Percentiles rank a stretch among this genome's conserved stretches.
These are phyloP conservation scores for Lagerstroemia speciosa DNA, from an alignment of 345 rosid species.

Conservation along the genomic window DNA sequence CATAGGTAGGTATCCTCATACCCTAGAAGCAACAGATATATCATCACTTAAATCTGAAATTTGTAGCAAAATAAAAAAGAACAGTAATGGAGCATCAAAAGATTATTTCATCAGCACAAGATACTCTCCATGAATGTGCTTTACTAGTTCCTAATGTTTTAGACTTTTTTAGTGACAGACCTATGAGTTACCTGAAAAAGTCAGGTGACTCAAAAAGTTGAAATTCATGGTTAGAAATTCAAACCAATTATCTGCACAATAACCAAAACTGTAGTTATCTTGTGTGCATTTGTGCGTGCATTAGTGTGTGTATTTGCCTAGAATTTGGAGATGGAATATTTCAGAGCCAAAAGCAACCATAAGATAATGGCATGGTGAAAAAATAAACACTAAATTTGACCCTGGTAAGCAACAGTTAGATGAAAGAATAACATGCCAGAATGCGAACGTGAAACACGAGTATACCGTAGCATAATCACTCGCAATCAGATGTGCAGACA, in stretches of 20 bases:
- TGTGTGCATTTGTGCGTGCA: neutral
- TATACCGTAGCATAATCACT: constrained; percentile 92
- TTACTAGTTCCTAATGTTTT: neutral
- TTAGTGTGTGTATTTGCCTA: neutral
- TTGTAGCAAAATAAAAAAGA: neutral
- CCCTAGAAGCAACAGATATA: constrained; percentile 44
- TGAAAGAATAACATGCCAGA: neutral
- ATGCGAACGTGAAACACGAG: neutral
- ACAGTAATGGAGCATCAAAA: neutral
- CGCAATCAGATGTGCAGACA: constrained; percentile 97
- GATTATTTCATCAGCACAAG: neutral
- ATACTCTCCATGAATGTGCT: neutral
- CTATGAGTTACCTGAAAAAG: neutral
- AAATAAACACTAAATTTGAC: neutral
- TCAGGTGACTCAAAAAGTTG: neutral
- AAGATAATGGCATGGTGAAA: neutral
- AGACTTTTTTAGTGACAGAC: neutral
- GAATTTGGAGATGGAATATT: neutral
- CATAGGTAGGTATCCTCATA: constrained; percentile 73
- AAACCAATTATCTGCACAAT: neutral
- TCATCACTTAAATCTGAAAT: neutral
- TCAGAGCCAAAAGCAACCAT: neutral
- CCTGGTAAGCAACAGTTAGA: neutral
- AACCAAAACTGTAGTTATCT: neutral
- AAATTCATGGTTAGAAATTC: neutral